Percentiles rank a stretch among this genome's conserved stretches.
phyloP scores from a whole-genome alignment of 108 stramenopile genomes.

The Schizochytrium sp. region DNA sequence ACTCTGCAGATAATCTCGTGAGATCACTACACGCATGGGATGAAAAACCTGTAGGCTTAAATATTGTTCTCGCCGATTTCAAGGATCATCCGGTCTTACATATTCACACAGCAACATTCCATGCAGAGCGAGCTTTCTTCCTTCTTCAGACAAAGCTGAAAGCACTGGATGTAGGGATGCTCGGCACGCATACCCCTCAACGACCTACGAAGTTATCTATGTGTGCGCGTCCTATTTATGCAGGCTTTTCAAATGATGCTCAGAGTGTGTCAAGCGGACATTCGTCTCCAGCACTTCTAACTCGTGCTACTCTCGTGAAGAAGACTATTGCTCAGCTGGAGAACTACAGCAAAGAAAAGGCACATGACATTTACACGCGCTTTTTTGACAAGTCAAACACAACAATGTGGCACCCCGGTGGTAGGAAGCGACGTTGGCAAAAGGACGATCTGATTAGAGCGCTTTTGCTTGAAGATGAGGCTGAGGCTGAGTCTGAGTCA shows the following conservation, averaged over 20 bases:
- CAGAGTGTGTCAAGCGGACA: not conserved
- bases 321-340: constrained; percentile 1
- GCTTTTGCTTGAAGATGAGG: not conserved
- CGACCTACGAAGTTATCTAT: not conserved
- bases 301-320: not conserved
- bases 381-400: not conserved
- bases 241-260: not conserved
- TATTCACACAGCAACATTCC: not conserved
- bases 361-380: not conserved
- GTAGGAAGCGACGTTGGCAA: constrained; percentile 22
- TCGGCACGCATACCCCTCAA: not conserved
- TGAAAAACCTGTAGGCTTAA: not conserved
- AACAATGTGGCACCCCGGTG: constrained; percentile 14
- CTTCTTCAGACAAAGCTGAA: not conserved
- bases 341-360: not conserved
- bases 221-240: not conserved
- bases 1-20: not conserved
- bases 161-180: not conserved
- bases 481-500: no score
- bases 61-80: not conserved
- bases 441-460: constrained; percentile 17
- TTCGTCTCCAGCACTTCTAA: not conserved
- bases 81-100: not conserved
- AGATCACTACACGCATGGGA: not conserved
- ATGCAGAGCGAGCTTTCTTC: not conserved